phyloP scores from a whole-genome alignment of 257 asterid genomes.

The Mitragyna speciosa region DNA sequence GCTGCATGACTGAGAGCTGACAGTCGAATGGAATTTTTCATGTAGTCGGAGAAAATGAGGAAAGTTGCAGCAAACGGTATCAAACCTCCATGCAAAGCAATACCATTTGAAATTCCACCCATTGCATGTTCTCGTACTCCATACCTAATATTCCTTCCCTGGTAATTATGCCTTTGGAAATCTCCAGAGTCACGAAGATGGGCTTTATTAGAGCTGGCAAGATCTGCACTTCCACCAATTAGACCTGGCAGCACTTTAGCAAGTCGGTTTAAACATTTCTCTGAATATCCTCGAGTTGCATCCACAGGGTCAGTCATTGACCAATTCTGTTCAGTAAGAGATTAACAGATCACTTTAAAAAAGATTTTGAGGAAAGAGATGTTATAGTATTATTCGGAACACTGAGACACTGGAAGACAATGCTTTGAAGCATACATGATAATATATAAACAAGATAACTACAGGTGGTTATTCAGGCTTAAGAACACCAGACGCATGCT shows the following conservation, averaged over 20 bases:
- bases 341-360: neutral
- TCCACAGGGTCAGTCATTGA: slow-evolving; percentile 46
- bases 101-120: slow-evolving; percentile 60
- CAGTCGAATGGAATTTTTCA: slow-evolving; percentile 47
- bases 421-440: neutral
- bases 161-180: slow-evolving; percentile 34
- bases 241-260: slow-evolving; percentile 59
- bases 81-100: slow-evolving; percentile 49
- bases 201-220: slow-evolving; percentile 49
- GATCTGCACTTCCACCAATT: slow-evolving; percentile 67
- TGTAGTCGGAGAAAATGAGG: slow-evolving; percentile 57
- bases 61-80: slow-evolving; percentile 59
- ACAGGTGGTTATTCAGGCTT: neutral
- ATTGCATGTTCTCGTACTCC: slow-evolving; percentile 60
- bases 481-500: neutral
- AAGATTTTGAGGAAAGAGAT: neutral
- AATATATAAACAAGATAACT: neutral
- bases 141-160: slow-evolving; percentile 50
- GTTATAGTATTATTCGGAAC: no score
- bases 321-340: slow-evolving; percentile 37
- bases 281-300: slow-evolving; percentile 55
- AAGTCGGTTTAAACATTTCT: slow-evolving; percentile 46
- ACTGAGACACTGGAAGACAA: no score
- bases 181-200: slow-evolving; percentile 37
- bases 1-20: slow-evolving; percentile 55